phyloP scores from a whole-genome alignment of 2,329 filamentous ascomycete species.

The Claviceps sp. region DNA sequence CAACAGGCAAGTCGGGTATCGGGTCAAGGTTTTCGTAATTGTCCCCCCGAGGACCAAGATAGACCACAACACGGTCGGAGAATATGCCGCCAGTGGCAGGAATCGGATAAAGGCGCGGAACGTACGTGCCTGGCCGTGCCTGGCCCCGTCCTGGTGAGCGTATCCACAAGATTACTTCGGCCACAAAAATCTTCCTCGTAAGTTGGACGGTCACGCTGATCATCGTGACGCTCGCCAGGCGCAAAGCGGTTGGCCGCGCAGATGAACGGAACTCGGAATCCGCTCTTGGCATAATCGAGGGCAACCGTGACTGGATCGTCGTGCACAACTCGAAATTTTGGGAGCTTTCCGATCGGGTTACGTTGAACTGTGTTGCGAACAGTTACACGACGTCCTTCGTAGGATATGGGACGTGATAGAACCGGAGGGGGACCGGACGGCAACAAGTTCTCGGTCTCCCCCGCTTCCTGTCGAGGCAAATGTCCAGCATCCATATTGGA shows the following conservation, averaged over 20 bases:
- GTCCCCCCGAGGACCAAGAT: conserved; percentile 51
- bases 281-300: conserved; percentile 40
- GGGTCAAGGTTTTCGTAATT: conserved; percentile 42
- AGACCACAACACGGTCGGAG: conserved; percentile 58
- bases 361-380: conserved; percentile 11
- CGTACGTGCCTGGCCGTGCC: conserved; percentile 29
- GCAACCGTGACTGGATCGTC: conserved; percentile 49
- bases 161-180: conserved; percentile 58
- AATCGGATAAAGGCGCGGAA: conserved; percentile 52
- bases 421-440: conserved; percentile 53
- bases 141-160: conserved; percentile 47
- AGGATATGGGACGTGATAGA: conserved; percentile 44
- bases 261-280: conserved; percentile 46
- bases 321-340: conserved; percentile 36
- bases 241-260: conserved; percentile 65
- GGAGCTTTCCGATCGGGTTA: conserved; percentile 23
- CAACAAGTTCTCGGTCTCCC: conserved; percentile 60
- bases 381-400: conserved; percentile 26
- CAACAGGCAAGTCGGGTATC: conserved; percentile 51
- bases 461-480: conserved; percentile 35
- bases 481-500: no score
- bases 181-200: conserved; percentile 57
- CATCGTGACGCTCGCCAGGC: conserved; percentile 68
- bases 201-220: conserved; percentile 26
- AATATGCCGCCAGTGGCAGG: conserved; percentile 56